A percentile compares a stretch with the other conserved stretches of the same genome.
Conservation (phyloP, 164 flowering plant genomes). For the Aristolochia fimbriata region DNA sequence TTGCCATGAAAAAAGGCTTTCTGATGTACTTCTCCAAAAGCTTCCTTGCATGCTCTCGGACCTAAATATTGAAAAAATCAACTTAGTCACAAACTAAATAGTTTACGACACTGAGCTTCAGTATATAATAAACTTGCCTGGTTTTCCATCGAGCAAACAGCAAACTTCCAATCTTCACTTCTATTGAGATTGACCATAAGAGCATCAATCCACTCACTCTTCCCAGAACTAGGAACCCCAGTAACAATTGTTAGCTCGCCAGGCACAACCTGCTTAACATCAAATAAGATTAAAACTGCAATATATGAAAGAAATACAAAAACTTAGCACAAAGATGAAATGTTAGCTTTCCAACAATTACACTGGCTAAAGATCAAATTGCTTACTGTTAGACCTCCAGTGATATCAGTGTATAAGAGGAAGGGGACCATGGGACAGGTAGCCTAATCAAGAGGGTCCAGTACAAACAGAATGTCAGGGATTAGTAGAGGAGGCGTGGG, state of each 20-base stretch:
- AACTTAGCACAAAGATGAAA: not conserved
- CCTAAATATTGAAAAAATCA: slow-evolving; percentile 29
- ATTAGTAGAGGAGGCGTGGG: no score
- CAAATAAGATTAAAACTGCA: not conserved
- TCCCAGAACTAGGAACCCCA: slow-evolving; percentile 98
- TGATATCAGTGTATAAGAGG: no score
- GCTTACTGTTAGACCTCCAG: no score
- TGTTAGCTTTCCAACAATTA: not conserved
- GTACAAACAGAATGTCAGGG: no score
- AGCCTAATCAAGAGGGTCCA: no score
- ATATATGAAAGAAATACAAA: not conserved
- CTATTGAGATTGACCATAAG: slow-evolving; percentile 76
- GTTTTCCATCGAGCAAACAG: slow-evolving; percentile 97
- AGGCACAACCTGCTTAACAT: slow-evolving; percentile 62
- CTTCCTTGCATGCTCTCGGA: slow-evolving; percentile 92
- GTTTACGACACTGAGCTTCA: not conserved
- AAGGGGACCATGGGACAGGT: no score
- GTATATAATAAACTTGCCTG: slow-evolving; percentile 27
- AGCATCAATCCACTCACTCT: slow-evolving; percentile 99
- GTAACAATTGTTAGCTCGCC: slow-evolving; percentile 91
- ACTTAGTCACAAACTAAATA: not conserved
- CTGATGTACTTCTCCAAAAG: slow-evolving; percentile 81
- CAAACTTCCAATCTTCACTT: slow-evolving; percentile 76
- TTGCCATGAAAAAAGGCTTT: slow-evolving; percentile 75
- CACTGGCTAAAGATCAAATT: not conserved